A percentile compares a stretch with the other conserved stretches of the same genome.
Evolutionary conservation across 192 early-diverging fungal genomes (phyloP).

Genomic region (Podochytrium sp.): DNA sequence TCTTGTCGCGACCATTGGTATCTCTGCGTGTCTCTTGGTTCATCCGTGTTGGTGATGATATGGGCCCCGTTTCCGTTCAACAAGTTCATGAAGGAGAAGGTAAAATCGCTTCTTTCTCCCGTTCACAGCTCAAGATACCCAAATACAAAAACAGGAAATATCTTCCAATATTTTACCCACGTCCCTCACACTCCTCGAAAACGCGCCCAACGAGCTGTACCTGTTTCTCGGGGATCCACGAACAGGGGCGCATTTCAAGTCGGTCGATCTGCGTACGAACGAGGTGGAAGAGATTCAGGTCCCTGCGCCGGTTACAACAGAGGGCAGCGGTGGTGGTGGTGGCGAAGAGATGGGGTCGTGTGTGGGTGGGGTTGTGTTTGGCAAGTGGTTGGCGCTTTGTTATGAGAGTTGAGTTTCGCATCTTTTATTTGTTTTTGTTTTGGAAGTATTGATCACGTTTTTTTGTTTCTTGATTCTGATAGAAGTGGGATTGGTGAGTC

Average conservation of each 20-base stretch:
- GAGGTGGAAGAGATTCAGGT: slow-evolving; percentile 42
- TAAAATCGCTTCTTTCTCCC: too few species aligned
- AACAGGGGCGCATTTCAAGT: slow-evolving; percentile 38
- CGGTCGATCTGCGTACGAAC: slow-evolving; percentile 45
- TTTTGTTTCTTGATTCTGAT: not conserved
- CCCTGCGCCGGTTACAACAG: too few species aligned
- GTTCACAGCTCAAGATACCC: too few species aligned
- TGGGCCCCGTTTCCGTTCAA: slow-evolving; percentile 63
- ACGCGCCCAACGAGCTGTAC: slow-evolving; percentile 34
- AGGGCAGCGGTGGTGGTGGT: too few species aligned
- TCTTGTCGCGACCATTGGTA: slow-evolving; percentile 38
- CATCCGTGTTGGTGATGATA: slow-evolving; percentile 46
- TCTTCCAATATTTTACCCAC: too few species aligned
- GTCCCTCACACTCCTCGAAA: slow-evolving; percentile 47
- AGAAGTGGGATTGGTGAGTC: slow-evolving; percentile 19
- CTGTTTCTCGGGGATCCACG: slow-evolving; percentile 36
- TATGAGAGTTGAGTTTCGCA: slow-evolving; percentile 40
- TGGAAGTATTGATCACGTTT: not conserved
- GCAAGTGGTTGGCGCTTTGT: slow-evolving; percentile 41
- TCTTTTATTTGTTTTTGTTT: slow-evolving; percentile 17
- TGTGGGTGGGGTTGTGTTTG: slow-evolving; percentile 41
- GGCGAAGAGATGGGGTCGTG: slow-evolving; percentile 42
- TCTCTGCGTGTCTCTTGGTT: slow-evolving; percentile 48
- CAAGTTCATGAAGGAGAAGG: slow-evolving; percentile 60
- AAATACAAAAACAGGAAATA: too few species aligned